A percentile compares a stretch with the other conserved stretches of the same genome.
Evolutionary conservation across 2,329 filamentous ascomycete genomes (phyloP).

Genomic region (Neonectria faginata): DNA sequence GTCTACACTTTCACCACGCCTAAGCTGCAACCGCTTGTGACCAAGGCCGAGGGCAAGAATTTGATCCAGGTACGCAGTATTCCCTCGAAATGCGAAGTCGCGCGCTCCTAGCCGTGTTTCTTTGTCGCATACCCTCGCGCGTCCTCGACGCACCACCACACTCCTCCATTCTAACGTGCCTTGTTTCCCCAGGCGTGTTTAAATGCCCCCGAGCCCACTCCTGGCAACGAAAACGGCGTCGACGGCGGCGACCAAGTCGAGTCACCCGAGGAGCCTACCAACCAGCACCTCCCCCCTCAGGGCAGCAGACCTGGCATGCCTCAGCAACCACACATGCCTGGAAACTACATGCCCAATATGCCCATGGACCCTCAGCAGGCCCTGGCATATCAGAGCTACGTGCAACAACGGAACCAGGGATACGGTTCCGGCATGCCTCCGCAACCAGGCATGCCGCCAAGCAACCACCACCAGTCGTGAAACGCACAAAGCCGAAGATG

Average conservation of each 20-base stretch:
- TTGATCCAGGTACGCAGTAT: conserved; percentile 85
- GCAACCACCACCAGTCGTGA: conserved; percentile 84
- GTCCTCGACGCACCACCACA: neutral
- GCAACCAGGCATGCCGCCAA: conserved; percentile 82
- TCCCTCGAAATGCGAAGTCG: conserved; percentile 12
- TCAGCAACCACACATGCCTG: conserved; percentile 71
- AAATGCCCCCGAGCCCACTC: conserved; percentile 91
- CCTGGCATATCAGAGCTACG: conserved; percentile 85
- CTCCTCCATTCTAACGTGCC: conserved; percentile 17
- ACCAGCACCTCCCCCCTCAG: conserved; percentile 78
- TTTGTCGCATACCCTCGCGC: conserved; percentile 16
- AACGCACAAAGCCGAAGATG: conserved; percentile 36
- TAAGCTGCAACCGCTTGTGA: conserved; percentile 97
- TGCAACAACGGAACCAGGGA: conserved; percentile 76
- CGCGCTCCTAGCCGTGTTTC: neutral
- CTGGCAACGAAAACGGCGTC: conserved; percentile 83
- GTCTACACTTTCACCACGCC: conserved; percentile 99
- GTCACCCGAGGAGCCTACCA: conserved; percentile 88
- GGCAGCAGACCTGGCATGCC: conserved; percentile 73
- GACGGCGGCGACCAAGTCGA: conserved; percentile 83
- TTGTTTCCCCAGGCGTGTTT: conserved; percentile 79
- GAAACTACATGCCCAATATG: conserved; percentile 72
- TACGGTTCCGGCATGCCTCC: conserved; percentile 84
- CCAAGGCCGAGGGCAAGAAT: conserved; percentile 99
- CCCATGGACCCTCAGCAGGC: conserved; percentile 82